These are phyloP conservation scores for Silene uniflora DNA, from an alignment of 148 eudicot species.

Conservation along the genomic window DNA sequence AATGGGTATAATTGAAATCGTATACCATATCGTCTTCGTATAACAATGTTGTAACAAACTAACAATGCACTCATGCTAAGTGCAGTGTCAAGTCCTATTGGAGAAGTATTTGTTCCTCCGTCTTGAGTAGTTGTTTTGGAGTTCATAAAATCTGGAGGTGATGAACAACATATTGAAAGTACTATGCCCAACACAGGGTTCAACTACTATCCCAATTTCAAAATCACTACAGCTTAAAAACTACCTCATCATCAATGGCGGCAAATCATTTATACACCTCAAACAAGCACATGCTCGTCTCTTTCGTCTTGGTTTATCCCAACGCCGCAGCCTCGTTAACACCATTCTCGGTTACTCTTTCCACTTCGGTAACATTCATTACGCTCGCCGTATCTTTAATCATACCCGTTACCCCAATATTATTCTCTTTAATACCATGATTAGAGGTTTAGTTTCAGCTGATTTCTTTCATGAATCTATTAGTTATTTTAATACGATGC, in stretches of 20 bases:
- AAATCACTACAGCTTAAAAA: conserved; percentile 16
- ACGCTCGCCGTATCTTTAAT: conserved; percentile 35
- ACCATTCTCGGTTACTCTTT: conserved; percentile 35
- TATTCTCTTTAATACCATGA: conserved; percentile 42
- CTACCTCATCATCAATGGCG: conserved; percentile 25
- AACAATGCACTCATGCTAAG: too few relatives aligned
- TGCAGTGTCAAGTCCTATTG: too few relatives aligned
- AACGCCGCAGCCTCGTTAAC: conserved; percentile 38
- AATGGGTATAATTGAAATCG: too few relatives aligned
- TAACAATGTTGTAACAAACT: too few relatives aligned
- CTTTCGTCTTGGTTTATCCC: conserved; percentile 32
- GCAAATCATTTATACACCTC: conserved; percentile 35
- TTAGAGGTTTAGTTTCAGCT: conserved; percentile 41
- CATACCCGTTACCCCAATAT: conserved; percentile 39
- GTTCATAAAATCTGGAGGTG: neutral
- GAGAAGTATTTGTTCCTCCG: too few relatives aligned
- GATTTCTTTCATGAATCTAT: conserved; percentile 32
- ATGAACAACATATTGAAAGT: neutral
- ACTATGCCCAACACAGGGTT: neutral
- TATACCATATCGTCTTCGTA: too few relatives aligned
- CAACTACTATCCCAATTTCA: neutral
- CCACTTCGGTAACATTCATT: conserved; percentile 26
- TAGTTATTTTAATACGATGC: conserved; percentile 32
- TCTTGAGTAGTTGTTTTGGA: too few relatives aligned
- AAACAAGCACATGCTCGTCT: conserved; percentile 51